Base-by-base conservation (phyloP, 177 flowering plant species). In the Vitis hybrid region DNA sequence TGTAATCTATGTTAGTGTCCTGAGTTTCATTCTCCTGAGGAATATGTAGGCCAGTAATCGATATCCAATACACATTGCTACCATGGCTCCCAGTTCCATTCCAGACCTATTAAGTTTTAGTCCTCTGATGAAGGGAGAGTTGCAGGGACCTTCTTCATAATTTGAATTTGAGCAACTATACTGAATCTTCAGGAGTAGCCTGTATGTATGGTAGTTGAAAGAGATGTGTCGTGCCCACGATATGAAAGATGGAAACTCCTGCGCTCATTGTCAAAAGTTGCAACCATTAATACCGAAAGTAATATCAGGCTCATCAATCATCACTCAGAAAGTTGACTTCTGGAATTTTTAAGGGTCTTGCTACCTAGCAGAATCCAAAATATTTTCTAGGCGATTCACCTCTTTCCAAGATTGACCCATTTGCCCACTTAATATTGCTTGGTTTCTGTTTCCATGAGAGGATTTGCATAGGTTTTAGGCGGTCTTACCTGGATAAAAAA, bases 161-260 rank as follows among this genome's bases (percentile, higher is more conserved):
- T 50, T 26, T 16, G n/a, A 10, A 64, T 29, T 21, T 2, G 31
- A 58, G 60, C 71, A 75, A 10, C 72, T 18, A 62, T 76, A 79
- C 58, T 85, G 88, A 8, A 81, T 62, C 56, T 60, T 72, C 11
- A 85, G 63, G 1, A 82, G 78, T 2, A 82, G 81, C 62, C 70
- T 68, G 76, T 78, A 83, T 0, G 85, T 70, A 70, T 83, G 80
- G 67, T 79, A 78, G 78, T 70, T 85, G 75, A 78, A 72, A 4
- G 85, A 81, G 2, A 81, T 21, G 58, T 83, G 81, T 11, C 79
- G 75, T 1, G 80, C 15, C 88, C 88, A 85, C 0, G 80, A 64
- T 33, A 85, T 81, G 58, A 81, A 83, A 1, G 56, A 6, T n/a
- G 88, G 88, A 21, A 83, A 80, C 3, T 75, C 65, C 82, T 85